Conservation (phyloP, 805 yeast species). For the Maudiozyma pseudohumilis region DNA sequence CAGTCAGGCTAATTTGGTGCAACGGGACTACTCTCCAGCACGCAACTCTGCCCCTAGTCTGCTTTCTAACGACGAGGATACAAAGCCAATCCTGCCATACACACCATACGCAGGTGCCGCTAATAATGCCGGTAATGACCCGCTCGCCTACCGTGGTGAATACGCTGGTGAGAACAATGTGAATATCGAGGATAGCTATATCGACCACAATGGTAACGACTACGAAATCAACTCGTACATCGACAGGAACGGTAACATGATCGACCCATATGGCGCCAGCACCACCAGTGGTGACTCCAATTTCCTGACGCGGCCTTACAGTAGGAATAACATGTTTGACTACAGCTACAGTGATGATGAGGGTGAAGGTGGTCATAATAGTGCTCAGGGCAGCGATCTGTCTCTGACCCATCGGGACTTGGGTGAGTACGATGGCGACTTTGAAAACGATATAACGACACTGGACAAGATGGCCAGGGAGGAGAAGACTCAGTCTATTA, state of each 20-base stretch:
- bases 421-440: slow-evolving; percentile 18
- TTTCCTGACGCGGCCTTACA: slow-evolving; percentile 1
- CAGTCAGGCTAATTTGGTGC: slow-evolving; percentile 2
- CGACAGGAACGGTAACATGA: slow-evolving; percentile 28
- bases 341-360: slow-evolving; percentile 3
- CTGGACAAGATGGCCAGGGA: slow-evolving; percentile 6
- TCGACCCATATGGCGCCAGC: slow-evolving; percentile 22
- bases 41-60: slow-evolving; percentile 4
- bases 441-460: slow-evolving; percentile 11
- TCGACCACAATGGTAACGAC: slow-evolving; percentile 29
- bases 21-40: neutral
- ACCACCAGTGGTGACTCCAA: neutral
- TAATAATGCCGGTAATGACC: neutral
- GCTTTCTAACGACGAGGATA: slow-evolving; percentile 10
- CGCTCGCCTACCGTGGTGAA: neutral
- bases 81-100: slow-evolving; percentile 18
- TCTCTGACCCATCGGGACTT: slow-evolving; percentile 17
- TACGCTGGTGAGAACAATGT: slow-evolving; percentile 1
- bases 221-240: slow-evolving; percentile 28
- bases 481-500: slow-evolving; percentile 7
- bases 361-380: slow-evolving; percentile 1
- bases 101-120: neutral
- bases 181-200: slow-evolving; percentile 21
- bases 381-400: slow-evolving; percentile 6
- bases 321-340: slow-evolving; percentile 5